phyloP scores from a whole-genome alignment of 371 early-diverging fungal genomes.

The Paraphysoderma sedebokerense region DNA sequence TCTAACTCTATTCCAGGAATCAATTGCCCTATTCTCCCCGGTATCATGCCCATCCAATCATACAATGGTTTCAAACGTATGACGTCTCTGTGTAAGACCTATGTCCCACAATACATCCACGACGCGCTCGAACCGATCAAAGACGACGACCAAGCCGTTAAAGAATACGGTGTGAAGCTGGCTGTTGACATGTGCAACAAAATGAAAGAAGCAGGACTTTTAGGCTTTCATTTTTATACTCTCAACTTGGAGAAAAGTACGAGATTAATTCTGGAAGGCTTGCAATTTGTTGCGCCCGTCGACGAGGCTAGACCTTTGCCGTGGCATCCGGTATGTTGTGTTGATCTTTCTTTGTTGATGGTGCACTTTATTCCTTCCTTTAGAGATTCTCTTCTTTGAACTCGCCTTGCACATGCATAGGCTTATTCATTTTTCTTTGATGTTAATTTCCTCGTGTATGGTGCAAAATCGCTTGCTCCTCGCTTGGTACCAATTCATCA shows the following conservation, averaged over 20 bases:
- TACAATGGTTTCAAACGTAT: conserved; percentile 80
- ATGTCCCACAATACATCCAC: conserved; percentile 62
- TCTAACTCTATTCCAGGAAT: conserved; percentile 40
- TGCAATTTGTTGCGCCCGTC: conserved; percentile 49
- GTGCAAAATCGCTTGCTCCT: too few species aligned
- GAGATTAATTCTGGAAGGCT: conserved; percentile 63
- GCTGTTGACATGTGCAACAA: conserved; percentile 61
- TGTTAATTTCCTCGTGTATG: too few species aligned
- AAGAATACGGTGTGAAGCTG: conserved; percentile 77
- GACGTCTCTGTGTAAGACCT: conserved; percentile 67
- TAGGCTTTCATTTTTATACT: conserved; percentile 69
- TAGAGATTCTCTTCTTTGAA: not conserved
- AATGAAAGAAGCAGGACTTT: conserved; percentile 37
- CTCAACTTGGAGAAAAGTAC: conserved; percentile 80
- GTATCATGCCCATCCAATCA: conserved; percentile 88
- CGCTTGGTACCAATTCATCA: not conserved
- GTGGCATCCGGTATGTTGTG: conserved; percentile 64
- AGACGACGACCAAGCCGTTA: conserved; percentile 88
- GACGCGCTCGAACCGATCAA: conserved; percentile 82
- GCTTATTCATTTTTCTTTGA: too few species aligned
- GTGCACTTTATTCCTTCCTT: too few species aligned
- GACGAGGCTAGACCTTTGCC: conserved; percentile 76
- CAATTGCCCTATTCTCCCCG: conserved; percentile 76
- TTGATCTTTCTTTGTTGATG: not conserved
- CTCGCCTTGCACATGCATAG: not conserved